Base-by-base conservation (phyloP, 163 green algal genomes). In the Scenedesmus sp. region DNA sequence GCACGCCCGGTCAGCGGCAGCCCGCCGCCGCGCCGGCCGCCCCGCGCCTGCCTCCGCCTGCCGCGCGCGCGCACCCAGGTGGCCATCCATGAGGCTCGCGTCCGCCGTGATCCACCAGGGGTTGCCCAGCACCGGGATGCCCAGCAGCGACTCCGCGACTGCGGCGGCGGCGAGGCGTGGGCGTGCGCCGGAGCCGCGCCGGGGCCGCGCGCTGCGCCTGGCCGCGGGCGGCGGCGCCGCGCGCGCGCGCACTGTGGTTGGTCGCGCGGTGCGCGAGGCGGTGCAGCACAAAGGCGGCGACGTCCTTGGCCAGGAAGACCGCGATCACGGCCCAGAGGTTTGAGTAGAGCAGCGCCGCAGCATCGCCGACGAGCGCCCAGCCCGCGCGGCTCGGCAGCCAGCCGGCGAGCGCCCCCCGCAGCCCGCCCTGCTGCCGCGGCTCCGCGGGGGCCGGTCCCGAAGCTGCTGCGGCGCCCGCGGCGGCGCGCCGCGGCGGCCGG, bases 61-160 rank as follows among this genome's bases (percentile, higher is more conserved):
- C 60, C 26, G 31, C 63, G 7, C n/a, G 6, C 22, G 58, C 82
- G n/a, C 75, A 88, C 85, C 85, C 14, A 86, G 77, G 54, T 89
- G 63, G 26, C 81, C 87, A 29, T 92, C 85, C 11, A 91, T 72
- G 45, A 93, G 87, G 0, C 66, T 62, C 0, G 85, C 77, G 48
- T 94, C 88, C 7, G 85, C 34, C 56, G 70, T 83, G 1, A 94
- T 83, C 85, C 85, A 93, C 86, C 88, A 94, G 20, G 89, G 80
- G 80, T 94, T 93, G 56, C 73, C 80, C 6, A 86, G 54, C 18
- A 82, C 54, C 7, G 72, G 62, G 4, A 76, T 56, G 9, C 74
- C 77, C 54, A 93, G 58, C 15, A 87, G 18, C 10, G 31, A 34
- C 57, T 91, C 77, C 28, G 89, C 84, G 20, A 64, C 83, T 91